phyloP scores from a whole-genome alignment of 2,329 filamentous ascomycete genomes.

The Pseudocercospora fuligena region DNA sequence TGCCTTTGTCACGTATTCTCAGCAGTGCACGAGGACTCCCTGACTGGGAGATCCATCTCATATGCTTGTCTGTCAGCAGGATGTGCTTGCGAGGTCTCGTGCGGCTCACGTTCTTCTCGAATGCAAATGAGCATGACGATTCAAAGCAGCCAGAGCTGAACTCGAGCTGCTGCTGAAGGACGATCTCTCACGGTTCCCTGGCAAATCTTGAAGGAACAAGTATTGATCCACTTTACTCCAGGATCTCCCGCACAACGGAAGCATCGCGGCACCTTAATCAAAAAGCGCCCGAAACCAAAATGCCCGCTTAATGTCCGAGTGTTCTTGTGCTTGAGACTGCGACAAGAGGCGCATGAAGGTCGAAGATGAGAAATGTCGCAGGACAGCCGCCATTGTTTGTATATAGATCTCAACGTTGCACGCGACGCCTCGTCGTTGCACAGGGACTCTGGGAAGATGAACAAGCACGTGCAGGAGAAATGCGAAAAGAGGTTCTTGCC shows the following conservation, averaged over 20 bases:
- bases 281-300: background rate
- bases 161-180: background rate
- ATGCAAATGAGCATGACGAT: background rate
- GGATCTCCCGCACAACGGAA: constrained; percentile 1
- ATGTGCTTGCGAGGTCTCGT: background rate
- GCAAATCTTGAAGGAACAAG: background rate
- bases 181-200: background rate
- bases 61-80: background rate
- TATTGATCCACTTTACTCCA: constrained; percentile 7
- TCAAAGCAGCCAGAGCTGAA: background rate
- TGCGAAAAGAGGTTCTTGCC: background rate
- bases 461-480: background rate
- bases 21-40: background rate
- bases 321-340: background rate
- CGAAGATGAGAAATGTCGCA: constrained; percentile 1
- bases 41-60: background rate
- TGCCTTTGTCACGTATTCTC: background rate
- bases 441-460: background rate
- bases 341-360: constrained; percentile 2
- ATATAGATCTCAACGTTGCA: background rate
- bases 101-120: background rate
- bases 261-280: background rate
- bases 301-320: background rate
- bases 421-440: background rate
- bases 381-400: constrained; percentile 1